phyloP scores from a whole-genome alignment of 2,329 filamentous ascomycete genomes.

The Aspergillus terreus region DNA sequence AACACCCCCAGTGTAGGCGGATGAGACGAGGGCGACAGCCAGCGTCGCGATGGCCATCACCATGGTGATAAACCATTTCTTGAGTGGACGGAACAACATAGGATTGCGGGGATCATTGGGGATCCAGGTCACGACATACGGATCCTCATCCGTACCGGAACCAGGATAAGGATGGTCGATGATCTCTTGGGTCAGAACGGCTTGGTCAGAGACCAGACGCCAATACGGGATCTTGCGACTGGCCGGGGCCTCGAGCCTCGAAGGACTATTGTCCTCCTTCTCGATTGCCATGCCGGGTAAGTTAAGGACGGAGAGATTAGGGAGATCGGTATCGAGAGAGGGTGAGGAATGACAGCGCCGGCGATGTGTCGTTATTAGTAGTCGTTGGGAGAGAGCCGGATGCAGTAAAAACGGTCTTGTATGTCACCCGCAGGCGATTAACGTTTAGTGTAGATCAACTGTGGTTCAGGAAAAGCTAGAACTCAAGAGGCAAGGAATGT shows the following conservation, averaged over 20 bases:
- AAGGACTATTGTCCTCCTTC: constrained; percentile 18
- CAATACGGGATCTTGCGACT: constrained; percentile 33
- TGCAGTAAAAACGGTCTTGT: neutral
- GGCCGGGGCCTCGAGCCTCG: constrained; percentile 24
- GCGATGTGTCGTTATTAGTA: neutral
- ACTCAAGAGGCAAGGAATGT: neutral
- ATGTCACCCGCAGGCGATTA: neutral
- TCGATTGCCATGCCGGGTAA: constrained; percentile 23
- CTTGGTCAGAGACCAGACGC: constrained; percentile 30
- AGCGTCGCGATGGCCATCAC: constrained; percentile 38
- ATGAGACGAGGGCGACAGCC: constrained; percentile 42
- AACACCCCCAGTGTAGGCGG: constrained; percentile 41
- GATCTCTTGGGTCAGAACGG: constrained; percentile 33
- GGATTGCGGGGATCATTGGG: constrained; percentile 43
- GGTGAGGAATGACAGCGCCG: neutral
- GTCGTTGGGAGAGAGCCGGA: neutral
- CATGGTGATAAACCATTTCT: constrained; percentile 41
- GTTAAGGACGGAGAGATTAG: neutral
- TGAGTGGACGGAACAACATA: constrained; percentile 28
- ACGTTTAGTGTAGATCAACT: neutral
- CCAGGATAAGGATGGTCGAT: constrained; percentile 32
- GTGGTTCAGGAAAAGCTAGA: neutral
- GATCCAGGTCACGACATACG: constrained; percentile 43
- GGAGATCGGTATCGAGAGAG: neutral
- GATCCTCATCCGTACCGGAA: constrained; percentile 40